Evolutionary conservation across 2,329 filamentous ascomycete species (phyloP), one percentile per base, ranked within the genome.

Genomic region (Sordariomycetes sp.): DNA sequence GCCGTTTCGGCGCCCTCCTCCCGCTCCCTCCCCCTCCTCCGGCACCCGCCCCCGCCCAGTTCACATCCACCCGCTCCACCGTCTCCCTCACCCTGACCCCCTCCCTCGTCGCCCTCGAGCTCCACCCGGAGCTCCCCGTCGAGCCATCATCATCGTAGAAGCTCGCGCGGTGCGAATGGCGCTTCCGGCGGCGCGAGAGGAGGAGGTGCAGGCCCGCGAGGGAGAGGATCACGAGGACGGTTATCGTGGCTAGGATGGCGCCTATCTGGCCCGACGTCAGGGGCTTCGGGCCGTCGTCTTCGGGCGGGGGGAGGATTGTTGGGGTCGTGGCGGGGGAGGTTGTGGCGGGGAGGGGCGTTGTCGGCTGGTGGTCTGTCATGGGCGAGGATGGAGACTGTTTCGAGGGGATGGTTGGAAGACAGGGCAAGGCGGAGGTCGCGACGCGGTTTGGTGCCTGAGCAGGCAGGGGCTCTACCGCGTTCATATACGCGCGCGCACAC

Each of bases 171-270:
- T 32, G 28, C 4, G 28, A 32, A 8, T 32, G 28, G 28, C 28
- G 28, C 8, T 20, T 54, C 20, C 34, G 24, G 7, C 25, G 16
- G 3, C 24, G 22, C 14, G 52, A 34, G 10, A 37, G 34, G 14
- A 25, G 3, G 20, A 50, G 11, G n/a, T 50, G 46, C 6, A 50
- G 46, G 46, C 67, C 59, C 18, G 74, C 28, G 34, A 74, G 57
- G 34, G 69, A 55, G 24, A 74, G 60, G 25, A 71, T 54, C n/a
- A 71, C 67, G n/a, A 70, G 62, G 2, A 69, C 74, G 12, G 73
- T 64, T 1, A 76, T 60, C 37, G 69, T 69, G 32, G 74, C 74
- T 1, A 74, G 63, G 20, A 77, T 72, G 46, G 69, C 74, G 5
- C 72, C 74, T 34, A 77, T 68, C 54, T 75, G 66, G n/a, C 63